phyloP scores from a whole-genome alignment of 2,329 filamentous ascomycete species.

The Neurospora sp. region DNA sequence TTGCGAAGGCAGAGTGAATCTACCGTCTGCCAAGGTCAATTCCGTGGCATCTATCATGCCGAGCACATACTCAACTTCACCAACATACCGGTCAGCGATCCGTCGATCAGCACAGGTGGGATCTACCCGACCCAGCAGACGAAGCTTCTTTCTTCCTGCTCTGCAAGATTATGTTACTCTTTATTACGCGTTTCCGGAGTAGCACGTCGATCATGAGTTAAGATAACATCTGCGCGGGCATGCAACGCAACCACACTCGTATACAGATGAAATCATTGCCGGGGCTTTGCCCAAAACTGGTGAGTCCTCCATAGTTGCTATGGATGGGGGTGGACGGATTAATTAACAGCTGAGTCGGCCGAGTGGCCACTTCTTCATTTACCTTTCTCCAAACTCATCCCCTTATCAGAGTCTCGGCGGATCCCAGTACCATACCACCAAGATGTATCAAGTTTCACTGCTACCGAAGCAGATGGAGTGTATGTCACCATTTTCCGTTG shows the following conservation, averaged over 20 bases:
- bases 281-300: background rate
- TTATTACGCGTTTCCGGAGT: background rate
- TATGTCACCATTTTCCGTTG: background rate
- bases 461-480: background rate
- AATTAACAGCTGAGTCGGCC: background rate
- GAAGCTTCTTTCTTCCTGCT: background rate
- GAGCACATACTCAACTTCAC: conserved; percentile 3
- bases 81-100: conserved; percentile 11
- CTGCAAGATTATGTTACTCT: background rate
- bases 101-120: conserved; percentile 17
- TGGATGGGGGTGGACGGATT: background rate
- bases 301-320: background rate
- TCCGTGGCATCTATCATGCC: background rate
- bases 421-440: background rate
- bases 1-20: background rate
- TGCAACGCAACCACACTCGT: background rate
- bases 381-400: background rate
- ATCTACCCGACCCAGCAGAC: conserved; percentile 9
- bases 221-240: background rate
- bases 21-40: background rate
- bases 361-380: background rate
- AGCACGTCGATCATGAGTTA: background rate
- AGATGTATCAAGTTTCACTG: background rate
- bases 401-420: background rate
- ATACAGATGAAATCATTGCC: background rate